Evolutionary conservation across 2,329 filamentous ascomycete species (phyloP), one percentile per base, ranked within the genome.

Genomic region (Pseudohalonectria lignicola): DNA sequence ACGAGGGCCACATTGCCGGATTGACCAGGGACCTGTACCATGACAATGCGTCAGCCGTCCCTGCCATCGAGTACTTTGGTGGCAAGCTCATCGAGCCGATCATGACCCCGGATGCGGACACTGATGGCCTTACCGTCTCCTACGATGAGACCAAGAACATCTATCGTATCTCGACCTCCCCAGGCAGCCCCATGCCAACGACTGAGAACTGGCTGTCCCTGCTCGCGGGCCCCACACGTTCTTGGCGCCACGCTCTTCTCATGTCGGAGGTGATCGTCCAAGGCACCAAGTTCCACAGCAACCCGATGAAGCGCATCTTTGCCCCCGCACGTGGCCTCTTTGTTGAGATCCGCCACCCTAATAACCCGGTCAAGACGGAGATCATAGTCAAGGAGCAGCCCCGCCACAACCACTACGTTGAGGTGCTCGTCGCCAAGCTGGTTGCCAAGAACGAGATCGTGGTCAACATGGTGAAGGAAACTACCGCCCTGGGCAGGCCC

Each of bases 261-360:
- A 86, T 86, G 42, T 83, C 88, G 0, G 90, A 98, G 48, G 83
- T 95, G 20, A 81, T 95, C 47, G 85, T 95, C 4, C 92, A 98
- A 61, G 92, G 88, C 13, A 83, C 94, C 59, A 87, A 93, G 55
- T 96, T 94, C 67, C 86, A 96, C 66, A 94, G 86, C 41, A 98
- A 98, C 63, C 93, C 92, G 0, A 83, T 95, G 65, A 83, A 81
- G 56, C 80, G 90, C 40, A 87, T 98, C 42, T 90, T 96, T 47
- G 81, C 85, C 10, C 92, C 92, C 12, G 76, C 79, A 12, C 79
- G 80, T 25, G 92, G 92, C 34, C 77, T 96, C 60, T 82, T 87
- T 42, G 86, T 98, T 25, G 92, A 98, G 63, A 84, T 98, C 44
- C 60, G 71, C 17, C 66, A 90, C 54, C 87, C 90, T 17, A 81